These are phyloP conservation scores for Penicillium sp. DNA, from an alignment of 2,329 filamentous ascomycete species.

Conservation along the genomic window DNA sequence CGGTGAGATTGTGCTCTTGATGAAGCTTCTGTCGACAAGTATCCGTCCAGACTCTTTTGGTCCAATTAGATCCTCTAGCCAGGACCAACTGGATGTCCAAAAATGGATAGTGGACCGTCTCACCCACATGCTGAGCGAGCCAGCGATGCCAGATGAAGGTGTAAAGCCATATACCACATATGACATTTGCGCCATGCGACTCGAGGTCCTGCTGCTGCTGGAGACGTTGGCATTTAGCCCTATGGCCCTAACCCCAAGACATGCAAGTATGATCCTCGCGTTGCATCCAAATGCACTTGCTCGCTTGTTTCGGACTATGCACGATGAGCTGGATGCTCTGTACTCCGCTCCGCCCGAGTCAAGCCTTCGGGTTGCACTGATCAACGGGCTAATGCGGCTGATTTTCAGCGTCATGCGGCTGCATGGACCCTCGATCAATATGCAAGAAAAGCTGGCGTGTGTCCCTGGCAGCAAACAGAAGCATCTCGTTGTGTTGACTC, in stretches of 20 bases:
- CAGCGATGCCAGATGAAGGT: slow-evolving; percentile 47
- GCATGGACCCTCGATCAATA: slow-evolving; percentile 64
- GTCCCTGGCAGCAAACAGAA: slow-evolving; percentile 75
- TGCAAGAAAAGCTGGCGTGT: slow-evolving; percentile 68
- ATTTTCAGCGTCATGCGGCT: slow-evolving; percentile 59
- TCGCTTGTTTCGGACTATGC: slow-evolving; percentile 70
- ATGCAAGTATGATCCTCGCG: slow-evolving; percentile 64
- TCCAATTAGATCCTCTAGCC: slow-evolving; percentile 46
- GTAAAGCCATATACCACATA: slow-evolving; percentile 38
- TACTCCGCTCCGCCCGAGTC: slow-evolving; percentile 54
- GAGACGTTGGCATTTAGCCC: slow-evolving; percentile 42
- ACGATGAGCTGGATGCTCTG: slow-evolving; percentile 66
- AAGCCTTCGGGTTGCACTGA: slow-evolving; percentile 49
- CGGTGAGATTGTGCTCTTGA: slow-evolving; percentile 54
- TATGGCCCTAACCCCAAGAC: slow-evolving; percentile 60
- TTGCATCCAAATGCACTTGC: slow-evolving; percentile 69
- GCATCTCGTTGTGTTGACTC: slow-evolving; percentile 74
- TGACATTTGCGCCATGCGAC: slow-evolving; percentile 44
- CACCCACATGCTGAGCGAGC: slow-evolving; percentile 58
- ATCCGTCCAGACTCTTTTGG: slow-evolving; percentile 55
- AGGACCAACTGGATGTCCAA: slow-evolving; percentile 44
- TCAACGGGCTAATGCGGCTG: slow-evolving; percentile 62
- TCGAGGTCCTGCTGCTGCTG: slow-evolving; percentile 47
- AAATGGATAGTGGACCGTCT: slow-evolving; percentile 56
- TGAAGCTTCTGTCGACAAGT: slow-evolving; percentile 58